Evolutionary conservation across 495 filamentous ascomycete genomes (phyloP), one percentile per base, ranked within the genome.

Genomic region (Penicillium desertorum): DNA sequence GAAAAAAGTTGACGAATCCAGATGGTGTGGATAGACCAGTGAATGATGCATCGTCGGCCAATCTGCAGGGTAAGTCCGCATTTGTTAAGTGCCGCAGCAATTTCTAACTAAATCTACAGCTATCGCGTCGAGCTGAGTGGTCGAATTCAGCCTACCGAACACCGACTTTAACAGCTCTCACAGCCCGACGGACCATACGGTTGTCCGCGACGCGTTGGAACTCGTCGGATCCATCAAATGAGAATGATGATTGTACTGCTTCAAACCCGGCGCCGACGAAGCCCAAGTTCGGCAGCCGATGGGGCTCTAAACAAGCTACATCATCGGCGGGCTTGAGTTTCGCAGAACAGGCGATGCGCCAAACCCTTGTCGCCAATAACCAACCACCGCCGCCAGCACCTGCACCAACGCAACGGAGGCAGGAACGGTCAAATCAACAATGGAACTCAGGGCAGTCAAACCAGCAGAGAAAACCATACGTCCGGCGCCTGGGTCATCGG

Each of bases 1-100:
- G 54, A 57, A 63, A 65, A 62, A 64, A 47, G 63, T 68, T 54
- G 60, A 66, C 41, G 14, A 52, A 52, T 54, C 48, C 25, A 51
- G 29, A 43, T 55, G 29, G 37, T 55, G 58, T 49, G 45, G 51
- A 55, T 48, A 43, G 43, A 48, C 20, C 12, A 42, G 29, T 49
- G 37, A 59, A 57, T 56, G 49, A 76, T 78, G 75, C 69, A 73
- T 57, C 64, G 70, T 60, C 69, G 70, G 53, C 67, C 70, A 54
- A 63, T 71, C 17, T 65, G 62, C 54, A 69, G 71, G 70, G 75
- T 78, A 51, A 66, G 63, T 56, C 22, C 36, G 6, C 5, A 16
- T 48, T 1, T 48, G n/a, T 2, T 42, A 17, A 7, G 22, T n/a
- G 19, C 2, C 10, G 16, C 17, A 16, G 22, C 27, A 0, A 3